These are phyloP conservation scores for Rhodotorula babjevae DNA, from an alignment of 768 basidiomycete genomes.

Conservation along the genomic window DNA sequence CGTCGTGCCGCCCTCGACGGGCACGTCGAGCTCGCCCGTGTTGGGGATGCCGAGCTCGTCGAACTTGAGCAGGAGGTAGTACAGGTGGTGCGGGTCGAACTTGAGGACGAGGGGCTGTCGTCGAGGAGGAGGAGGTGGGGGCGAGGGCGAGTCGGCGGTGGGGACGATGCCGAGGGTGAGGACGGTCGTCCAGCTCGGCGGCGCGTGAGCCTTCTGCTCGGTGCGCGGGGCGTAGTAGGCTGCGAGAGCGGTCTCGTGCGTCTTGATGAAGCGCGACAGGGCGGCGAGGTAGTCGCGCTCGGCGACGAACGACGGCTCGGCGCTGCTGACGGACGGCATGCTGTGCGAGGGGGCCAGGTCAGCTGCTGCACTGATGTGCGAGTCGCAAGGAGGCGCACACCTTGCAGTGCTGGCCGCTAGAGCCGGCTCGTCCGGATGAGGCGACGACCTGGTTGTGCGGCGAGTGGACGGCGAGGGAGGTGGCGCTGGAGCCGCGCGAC, in stretches of 20 bases:
- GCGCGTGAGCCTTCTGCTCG: not conserved
- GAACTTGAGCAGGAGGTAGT: constrained; percentile 79
- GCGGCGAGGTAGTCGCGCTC: constrained; percentile 60
- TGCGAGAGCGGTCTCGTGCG: constrained; percentile 68
- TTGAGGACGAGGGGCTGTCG: constrained; percentile 58
- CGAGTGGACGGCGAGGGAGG: too few species aligned
- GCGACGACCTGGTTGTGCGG: too few species aligned
- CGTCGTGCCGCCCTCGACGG: constrained; percentile 61
- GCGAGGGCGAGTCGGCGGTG: not conserved
- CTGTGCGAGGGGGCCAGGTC: not conserved
- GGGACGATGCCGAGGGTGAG: constrained; percentile 36
- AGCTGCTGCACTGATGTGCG: not conserved
- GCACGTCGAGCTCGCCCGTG: constrained; percentile 74
- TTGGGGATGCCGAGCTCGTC: constrained; percentile 69
- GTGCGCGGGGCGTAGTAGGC: constrained; percentile 45
- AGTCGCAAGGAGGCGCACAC: too few species aligned
- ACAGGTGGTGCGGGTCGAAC: constrained; percentile 75
- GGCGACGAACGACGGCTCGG: constrained; percentile 4
- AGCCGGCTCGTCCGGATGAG: too few species aligned
- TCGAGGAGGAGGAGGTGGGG: not conserved
- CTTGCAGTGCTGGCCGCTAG: too few species aligned
- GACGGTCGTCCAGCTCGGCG: constrained; percentile 33
- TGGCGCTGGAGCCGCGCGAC: too few species aligned
- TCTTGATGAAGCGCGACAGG: constrained; percentile 65
- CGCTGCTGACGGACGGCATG: not conserved